Conservation (phyloP, 768 basidiomycete species). For the Sporobolomyces phaffii region DNA sequence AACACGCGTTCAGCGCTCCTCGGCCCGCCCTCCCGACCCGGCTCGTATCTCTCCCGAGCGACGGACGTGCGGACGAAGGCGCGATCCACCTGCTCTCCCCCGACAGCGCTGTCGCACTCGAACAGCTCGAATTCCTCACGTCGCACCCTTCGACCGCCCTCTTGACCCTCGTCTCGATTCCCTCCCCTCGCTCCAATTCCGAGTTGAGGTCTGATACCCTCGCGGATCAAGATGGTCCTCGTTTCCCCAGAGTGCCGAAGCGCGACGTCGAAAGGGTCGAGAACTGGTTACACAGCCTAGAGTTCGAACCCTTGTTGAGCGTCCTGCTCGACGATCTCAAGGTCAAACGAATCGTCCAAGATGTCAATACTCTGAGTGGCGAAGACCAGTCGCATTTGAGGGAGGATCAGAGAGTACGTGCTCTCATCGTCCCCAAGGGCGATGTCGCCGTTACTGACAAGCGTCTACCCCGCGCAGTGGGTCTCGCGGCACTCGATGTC, state of each 20-base stretch:
- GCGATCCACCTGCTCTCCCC: constrained; percentile 1
- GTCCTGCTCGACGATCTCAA: not conserved
- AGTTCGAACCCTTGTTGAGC: constrained; percentile 23
- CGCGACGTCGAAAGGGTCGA: constrained; percentile 9
- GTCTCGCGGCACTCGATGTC: constrained; percentile 36
- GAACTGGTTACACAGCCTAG: constrained; percentile 4
- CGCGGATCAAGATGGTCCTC: not conserved
- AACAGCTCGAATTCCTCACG: constrained; percentile 9
- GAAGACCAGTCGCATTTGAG: constrained; percentile 21
- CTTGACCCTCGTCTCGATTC: constrained; percentile 11
- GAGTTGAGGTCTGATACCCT: too few relatives aligned
- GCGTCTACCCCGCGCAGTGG: too few relatives aligned
- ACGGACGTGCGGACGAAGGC: constrained; percentile 2
- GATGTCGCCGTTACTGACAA: too few relatives aligned
- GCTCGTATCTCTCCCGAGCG: not conserved
- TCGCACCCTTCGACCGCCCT: constrained; percentile 3
- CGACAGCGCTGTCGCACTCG: not conserved
- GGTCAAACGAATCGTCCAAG: constrained; percentile 1
- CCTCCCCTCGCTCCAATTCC: too few relatives aligned
- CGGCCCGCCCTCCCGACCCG: not conserved
- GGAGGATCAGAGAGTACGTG: constrained; percentile 8
- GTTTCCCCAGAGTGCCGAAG: constrained; percentile 1
- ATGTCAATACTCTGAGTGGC: constrained; percentile 24
- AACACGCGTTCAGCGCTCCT: constrained; percentile 4
- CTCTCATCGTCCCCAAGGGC: too few relatives aligned